phyloP scores from a whole-genome alignment of 257 asterid genomes.

The Fraxinus anomala region DNA sequence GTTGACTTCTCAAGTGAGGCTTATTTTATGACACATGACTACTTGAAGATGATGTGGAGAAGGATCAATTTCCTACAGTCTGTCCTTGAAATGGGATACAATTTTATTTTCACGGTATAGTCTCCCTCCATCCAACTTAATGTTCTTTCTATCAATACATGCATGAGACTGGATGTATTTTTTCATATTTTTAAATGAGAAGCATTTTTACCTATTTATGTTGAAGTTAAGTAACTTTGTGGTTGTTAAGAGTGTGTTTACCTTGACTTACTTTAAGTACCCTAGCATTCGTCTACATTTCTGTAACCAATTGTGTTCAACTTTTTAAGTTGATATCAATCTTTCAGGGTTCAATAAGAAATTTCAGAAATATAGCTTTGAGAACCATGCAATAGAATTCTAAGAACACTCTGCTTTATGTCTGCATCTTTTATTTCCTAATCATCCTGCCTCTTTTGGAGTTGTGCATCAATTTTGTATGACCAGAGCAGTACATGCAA shows the following conservation, averaged over 20 bases:
- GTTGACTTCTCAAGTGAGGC: conserved; percentile 19
- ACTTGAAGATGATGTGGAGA: conserved; percentile 27
- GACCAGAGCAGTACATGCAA: neutral
- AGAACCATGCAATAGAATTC: neutral
- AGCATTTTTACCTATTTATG: neutral
- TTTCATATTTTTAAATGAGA: neutral
- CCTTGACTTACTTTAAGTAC: neutral
- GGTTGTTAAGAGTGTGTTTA: neutral
- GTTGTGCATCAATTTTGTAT: neutral
- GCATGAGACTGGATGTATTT: neutral
- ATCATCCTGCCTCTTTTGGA: neutral
- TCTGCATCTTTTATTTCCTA: neutral
- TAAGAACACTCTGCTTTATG: neutral
- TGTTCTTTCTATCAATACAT: neutral
- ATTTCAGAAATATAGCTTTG: neutral
- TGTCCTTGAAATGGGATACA: conserved; percentile 22
- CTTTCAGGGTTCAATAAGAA: neutral
- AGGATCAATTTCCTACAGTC: conserved; percentile 14
- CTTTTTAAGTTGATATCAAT: neutral
- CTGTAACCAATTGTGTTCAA: neutral
- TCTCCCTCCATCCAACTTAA: neutral
- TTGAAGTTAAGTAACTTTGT: neutral
- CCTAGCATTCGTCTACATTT: neutral
- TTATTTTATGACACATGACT: conserved; percentile 19
- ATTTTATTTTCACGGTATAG: conserved; percentile 20